Evolutionary conservation across 176 grass and related monocot species (phyloP), one percentile per base, ranked within the genome.

Genomic region (Cocos nucifera): DNA sequence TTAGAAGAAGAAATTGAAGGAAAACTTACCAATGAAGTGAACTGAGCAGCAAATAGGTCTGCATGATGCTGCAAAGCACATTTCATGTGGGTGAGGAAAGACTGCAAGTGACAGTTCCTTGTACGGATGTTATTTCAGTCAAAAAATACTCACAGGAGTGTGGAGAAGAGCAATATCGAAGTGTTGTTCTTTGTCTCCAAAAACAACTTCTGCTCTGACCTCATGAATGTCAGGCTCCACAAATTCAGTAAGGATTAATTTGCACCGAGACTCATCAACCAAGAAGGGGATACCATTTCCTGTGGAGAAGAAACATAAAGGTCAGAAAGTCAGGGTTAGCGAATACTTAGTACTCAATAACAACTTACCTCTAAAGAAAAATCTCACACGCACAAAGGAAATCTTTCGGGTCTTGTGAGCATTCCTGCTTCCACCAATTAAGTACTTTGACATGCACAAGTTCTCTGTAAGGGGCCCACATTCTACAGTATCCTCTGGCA

Each of bases 1-100:
- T 20, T 3, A 51, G 35, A 57, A 29, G 17, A 25, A 1, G 35
- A 44, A 44, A 14, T 44, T 44, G 35, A 72, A 73, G 32, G 51
- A n/a, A 18, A 44, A 30, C 75, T 64, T 87, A 87, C 84, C 67
- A 87, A 30, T 20, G 12, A 63, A 72, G 73, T 69, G 29, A 79
- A 87, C 59, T 87, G 84, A 56, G 65, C 79, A 63, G 81, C 75
- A 79, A 87, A 78, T 51, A 72, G 61, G 55, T 58, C 68, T 60
- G 78, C 79, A 27, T 82, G 61, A 71, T 74, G 54, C 79, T 87
- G 79, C 22, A 67, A 82, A 78, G 19, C 6, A 78, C 60, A 59
- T 21, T 27, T 50, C 22, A 27, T 61, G 57, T 48, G 69, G 70
- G 69, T 59, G 56, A 15, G 61, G 17, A 63, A 25, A 50, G 49